Evolutionary conservation across 2,329 filamentous ascomycete species (phyloP), one percentile per base, ranked within the genome.

Genomic region (Aspergillus tanneri): DNA sequence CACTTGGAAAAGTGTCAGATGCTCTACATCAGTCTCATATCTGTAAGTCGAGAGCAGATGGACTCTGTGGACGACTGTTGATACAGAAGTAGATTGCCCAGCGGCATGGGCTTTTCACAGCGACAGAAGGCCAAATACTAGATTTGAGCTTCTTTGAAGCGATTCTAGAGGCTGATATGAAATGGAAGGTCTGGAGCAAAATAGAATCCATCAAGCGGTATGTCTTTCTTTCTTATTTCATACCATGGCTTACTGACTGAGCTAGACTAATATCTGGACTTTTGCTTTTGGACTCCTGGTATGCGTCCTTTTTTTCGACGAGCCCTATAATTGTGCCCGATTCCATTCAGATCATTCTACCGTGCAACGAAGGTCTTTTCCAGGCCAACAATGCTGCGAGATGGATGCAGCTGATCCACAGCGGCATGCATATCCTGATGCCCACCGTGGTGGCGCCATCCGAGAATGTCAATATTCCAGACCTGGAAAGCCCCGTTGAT

Each of bases 101-200:
- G 63, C 70, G 72, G 24, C 73, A 79, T 56, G 77, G 77, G 0
- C 62, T 80, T 1, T 79, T 80, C 47, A 70, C 71, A 11, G 71
- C 72, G 3, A 74, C 67, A 4, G 77, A 79, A 53, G 68, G 71
- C 8, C 69, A 72, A 48, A 60, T 66, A 11, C 60, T 74, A 2
- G 68, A 72, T 30, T 67, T 66, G 49, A 62, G 63, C 14, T 57
- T 77, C 3, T 70, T 77, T 18, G 72, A 75, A 21, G 51, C 57
- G 4, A 66, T 76, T 5, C 60, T 71, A 11, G 72, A 76, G 51
- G 66, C 73, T 25, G 73, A 77, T 40, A 61, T 67, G 19, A 64
- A 71, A 54, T 80, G 77, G 77, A 77, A 74, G 54, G 72, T 74
- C 2, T 80, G 77, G 77, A 71, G 72, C 51, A 73, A 75, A 40